A percentile compares a stretch with the other conserved stretches of the same genome.
These are phyloP conservation scores for Nitzschia putrida DNA, from an alignment of 108 stramenopile genomes.

Conservation along the genomic window DNA sequence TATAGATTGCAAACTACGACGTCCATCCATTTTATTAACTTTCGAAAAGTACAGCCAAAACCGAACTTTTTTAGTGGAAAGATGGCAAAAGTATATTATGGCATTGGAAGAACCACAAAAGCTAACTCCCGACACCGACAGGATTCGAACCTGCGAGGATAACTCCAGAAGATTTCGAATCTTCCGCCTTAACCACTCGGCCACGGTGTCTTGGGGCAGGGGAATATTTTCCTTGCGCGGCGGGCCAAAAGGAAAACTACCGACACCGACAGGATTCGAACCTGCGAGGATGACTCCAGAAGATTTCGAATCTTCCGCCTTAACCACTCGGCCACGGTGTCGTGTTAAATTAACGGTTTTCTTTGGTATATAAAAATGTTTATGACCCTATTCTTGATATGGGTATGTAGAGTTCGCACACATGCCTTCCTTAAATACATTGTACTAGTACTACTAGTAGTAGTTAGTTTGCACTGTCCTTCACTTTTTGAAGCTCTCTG, in stretches of 20 bases:
- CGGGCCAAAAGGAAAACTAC: not conserved
- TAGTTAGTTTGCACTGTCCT: too few relatives aligned
- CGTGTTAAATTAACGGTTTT: not conserved
- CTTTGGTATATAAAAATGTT: not conserved
- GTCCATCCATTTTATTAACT: too few relatives aligned
- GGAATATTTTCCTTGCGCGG: not conserved
- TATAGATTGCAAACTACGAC: too few relatives aligned
- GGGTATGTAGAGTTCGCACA: too few relatives aligned
- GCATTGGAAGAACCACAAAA: too few relatives aligned
- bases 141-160: slow-evolving; percentile 70
- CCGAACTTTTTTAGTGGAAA: too few relatives aligned
- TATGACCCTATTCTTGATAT: too few relatives aligned
- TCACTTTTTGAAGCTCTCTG: too few relatives aligned
- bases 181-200: slow-evolving; percentile 69
- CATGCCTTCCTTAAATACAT: too few relatives aligned
- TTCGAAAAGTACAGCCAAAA: too few relatives aligned
- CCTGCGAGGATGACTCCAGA: slow-evolving; percentile 62
- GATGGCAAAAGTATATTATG: too few relatives aligned
- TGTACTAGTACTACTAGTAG: too few relatives aligned
- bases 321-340: slow-evolving; percentile 70
- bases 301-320: slow-evolving; percentile 72
- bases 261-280: slow-evolving; percentile 64
- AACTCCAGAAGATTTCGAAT: slow-evolving; percentile 72
- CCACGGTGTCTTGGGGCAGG: slow-evolving; percentile 22
- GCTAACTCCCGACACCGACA: slow-evolving; percentile 34